Evolutionary conservation across 1,284 basidiomycete species (phyloP).

Genomic region (Puccinia brachypodii): DNA sequence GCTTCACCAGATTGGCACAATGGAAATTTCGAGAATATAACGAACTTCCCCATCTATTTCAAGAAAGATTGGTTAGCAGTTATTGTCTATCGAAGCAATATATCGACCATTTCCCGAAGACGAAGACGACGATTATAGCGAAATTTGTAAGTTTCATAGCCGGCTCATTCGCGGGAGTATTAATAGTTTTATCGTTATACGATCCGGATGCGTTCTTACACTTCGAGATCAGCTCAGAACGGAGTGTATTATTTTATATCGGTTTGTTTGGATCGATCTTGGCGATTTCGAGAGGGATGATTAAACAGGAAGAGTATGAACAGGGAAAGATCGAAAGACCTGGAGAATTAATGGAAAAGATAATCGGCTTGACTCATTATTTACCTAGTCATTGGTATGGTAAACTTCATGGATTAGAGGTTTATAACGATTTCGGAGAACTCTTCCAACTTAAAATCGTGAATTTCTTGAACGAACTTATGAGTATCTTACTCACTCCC

Average conservation of each 20-base stretch:
- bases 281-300: constrained; percentile 87
- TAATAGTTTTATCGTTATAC: constrained; percentile 82
- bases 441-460: constrained; percentile 84
- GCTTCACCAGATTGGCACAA: constrained; percentile 89
- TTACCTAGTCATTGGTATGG: constrained; percentile 89
- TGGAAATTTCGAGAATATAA: constrained; percentile 99
- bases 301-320: constrained; percentile 66
- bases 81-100: constrained; percentile 89
- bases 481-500: constrained; percentile 88
- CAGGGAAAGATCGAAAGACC: constrained; percentile 88
- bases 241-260: constrained; percentile 90
- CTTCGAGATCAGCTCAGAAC: constrained; percentile 89
- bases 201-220: constrained; percentile 78
- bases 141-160: constrained; percentile 94
- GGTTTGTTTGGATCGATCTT: constrained; percentile 82
- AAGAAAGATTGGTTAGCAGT: constrained; percentile 77
- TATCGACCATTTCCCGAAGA: constrained; percentile 95
- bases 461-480: constrained; percentile 81
- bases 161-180: constrained; percentile 91
- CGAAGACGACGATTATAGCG: constrained; percentile 70
- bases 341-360: constrained; percentile 82
- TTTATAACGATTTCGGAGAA: constrained; percentile 82
- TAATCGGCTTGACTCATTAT: constrained; percentile 91
- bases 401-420: constrained; percentile 79
- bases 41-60: constrained; percentile 90